These are phyloP conservation scores for Hyaloscypha finlandica DNA, from an alignment of 495 filamentous ascomycete species.

Conservation along the genomic window DNA sequence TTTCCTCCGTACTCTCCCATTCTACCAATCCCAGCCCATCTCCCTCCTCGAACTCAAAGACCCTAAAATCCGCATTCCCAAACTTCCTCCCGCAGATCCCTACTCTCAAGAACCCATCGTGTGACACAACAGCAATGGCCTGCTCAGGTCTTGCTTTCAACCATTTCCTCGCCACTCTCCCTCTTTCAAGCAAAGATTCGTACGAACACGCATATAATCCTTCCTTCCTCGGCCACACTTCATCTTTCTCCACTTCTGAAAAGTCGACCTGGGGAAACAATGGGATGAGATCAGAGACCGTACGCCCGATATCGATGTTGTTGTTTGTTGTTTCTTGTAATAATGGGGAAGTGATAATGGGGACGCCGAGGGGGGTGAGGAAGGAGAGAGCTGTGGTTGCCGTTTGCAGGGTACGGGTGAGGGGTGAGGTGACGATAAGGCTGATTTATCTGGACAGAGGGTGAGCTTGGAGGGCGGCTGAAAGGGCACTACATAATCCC, in stretches of 20 bases:
- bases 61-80: slow-evolving; percentile 59
- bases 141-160: slow-evolving; percentile 54
- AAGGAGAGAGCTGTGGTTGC: slow-evolving; percentile 46
- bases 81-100: slow-evolving; percentile 48
- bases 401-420: slow-evolving; percentile 58
- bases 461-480: slow-evolving; percentile 42
- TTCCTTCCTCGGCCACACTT: slow-evolving; percentile 55
- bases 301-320: slow-evolving; percentile 54
- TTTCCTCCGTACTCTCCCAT: slow-evolving; percentile 37
- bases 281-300: slow-evolving; percentile 38
- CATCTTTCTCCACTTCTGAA: slow-evolving; percentile 54
- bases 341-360: slow-evolving; percentile 48
- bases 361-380: slow-evolving; percentile 50
- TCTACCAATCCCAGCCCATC: slow-evolving; percentile 41
- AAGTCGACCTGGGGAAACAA: slow-evolving; percentile 50
- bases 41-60: slow-evolving; percentile 58
- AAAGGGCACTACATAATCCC: slow-evolving; percentile 42
- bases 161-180: slow-evolving; percentile 42
- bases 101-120: slow-evolving; percentile 58
- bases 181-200: slow-evolving; percentile 48
- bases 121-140: slow-evolving; percentile 58
- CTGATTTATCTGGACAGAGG: slow-evolving; percentile 49
- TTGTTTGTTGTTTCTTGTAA: slow-evolving; percentile 57
- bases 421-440: slow-evolving; percentile 55
- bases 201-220: slow-evolving; percentile 50